Base-by-base conservation (phyloP, 257 asterid species). In the Scutellaria minor region DNA sequence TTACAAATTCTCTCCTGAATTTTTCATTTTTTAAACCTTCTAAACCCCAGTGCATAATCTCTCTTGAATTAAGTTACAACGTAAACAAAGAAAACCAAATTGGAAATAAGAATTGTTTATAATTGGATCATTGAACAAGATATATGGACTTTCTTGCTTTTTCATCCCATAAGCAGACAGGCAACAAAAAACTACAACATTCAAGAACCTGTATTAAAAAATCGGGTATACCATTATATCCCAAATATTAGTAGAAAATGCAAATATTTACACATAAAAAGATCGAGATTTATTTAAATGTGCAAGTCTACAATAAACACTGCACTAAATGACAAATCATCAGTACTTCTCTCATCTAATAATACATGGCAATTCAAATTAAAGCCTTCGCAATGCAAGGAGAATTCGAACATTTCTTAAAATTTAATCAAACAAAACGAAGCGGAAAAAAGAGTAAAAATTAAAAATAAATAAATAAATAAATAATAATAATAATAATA, bases 111-210 rank as follows among this genome's bases (percentile, higher is more conserved):
- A 44, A 6, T 9, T 53, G 6, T 22, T 56, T 40, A 44, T 66
- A 35, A 20, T 9, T 2, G 13, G 20, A 20, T 24, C 5, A 40
- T 45, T 7, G 42, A 20, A 68, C 11, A 22, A 39, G 18, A 61
- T 51, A 4, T 12, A 14, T 11, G 14, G 7, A 64, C 41, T 7
- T 50, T 14, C 50, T n/a, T 1, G 35, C 15, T 48, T 27, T 12
- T 66, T 66, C 18, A 46, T 58, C 66, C 22, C 57, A 46, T 57
- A 55, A 42, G 52, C 44, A 56, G 64, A 57, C 18, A 57, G 6
- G 24, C 12, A 57, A 27, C 51, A 42, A 48, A 46, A 11, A n/a
- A 47, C 18, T 14, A 35, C 20, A 42, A 53, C 48, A 35, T 22
- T 11, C 66, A 10, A 27, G 22, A 62, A 53, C 63, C 71, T 45